Evolutionary conservation across 164 flowering plant species (phyloP).

Genomic region (Magnolia officinalis): DNA sequence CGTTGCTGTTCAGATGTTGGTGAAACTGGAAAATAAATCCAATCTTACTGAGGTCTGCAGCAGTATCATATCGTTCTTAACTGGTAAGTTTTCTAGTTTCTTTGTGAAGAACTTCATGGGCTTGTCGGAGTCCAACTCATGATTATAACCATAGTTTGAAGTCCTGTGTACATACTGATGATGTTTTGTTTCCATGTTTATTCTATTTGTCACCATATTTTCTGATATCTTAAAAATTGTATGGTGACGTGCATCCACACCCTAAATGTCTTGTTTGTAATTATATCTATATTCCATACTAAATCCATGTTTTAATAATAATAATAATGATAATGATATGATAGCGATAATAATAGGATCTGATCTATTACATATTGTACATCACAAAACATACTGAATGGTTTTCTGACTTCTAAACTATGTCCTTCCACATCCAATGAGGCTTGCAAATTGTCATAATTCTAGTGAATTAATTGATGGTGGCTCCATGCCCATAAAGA

Average conservation of each 20-base stretch:
- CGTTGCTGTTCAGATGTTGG: conserved; percentile 58
- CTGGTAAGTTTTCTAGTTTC: conserved; percentile 48
- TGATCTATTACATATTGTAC: not conserved
- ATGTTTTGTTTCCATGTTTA: not conserved
- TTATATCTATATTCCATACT: not conserved
- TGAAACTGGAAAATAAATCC: conserved; percentile 47
- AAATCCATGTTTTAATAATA: not conserved
- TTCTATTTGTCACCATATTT: not conserved
- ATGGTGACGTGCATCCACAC: too few relatives aligned
- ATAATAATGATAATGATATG: not conserved
- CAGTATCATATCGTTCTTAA: conserved; percentile 57
- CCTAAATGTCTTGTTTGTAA: not conserved
- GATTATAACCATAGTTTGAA: conserved; percentile 1
- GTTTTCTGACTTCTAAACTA: not conserved
- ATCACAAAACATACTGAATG: not conserved
- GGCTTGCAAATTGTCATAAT: not conserved
- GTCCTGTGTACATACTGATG: not conserved
- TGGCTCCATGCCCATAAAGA: not conserved
- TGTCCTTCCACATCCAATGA: not conserved
- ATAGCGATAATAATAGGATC: not conserved
- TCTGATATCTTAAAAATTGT: not conserved
- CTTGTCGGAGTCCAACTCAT: not conserved
- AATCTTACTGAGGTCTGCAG: conserved; percentile 64
- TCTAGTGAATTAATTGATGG: not conserved
- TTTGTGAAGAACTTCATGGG: not conserved